Percentiles rank a stretch among this genome's conserved stretches.
Conservation (phyloP, 2,329 filamentous ascomycete species). For the Coccinonectria pachysandricola region DNA sequence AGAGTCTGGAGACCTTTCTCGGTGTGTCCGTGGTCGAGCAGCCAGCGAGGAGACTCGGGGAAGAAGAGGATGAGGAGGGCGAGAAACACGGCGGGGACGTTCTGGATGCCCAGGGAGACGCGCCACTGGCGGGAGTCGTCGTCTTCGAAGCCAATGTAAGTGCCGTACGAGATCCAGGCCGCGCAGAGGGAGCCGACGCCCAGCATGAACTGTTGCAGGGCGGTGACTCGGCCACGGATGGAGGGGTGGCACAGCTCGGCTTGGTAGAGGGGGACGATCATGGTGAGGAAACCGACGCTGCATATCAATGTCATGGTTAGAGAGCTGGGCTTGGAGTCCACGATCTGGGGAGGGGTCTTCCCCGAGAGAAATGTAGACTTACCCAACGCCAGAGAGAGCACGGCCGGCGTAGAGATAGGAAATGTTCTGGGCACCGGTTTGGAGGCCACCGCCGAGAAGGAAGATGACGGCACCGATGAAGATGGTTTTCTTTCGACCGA, state of each 20-base stretch:
- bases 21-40: slow-evolving; percentile 59
- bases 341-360: no score
- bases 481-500: slow-evolving; percentile 65
- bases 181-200: slow-evolving; percentile 65
- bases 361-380: no score
- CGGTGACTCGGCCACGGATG: slow-evolving; percentile 66
- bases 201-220: slow-evolving; percentile 74
- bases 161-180: slow-evolving; percentile 60
- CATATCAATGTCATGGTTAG: neutral
- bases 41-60: slow-evolving; percentile 64
- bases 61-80: slow-evolving; percentile 57
- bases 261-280: slow-evolving; percentile 54
- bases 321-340: no score
- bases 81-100: slow-evolving; percentile 54
- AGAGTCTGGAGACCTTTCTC: slow-evolving; percentile 58
- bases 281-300: slow-evolving; percentile 34
- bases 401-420: slow-evolving; percentile 61
- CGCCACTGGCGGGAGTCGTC: slow-evolving; percentile 25
- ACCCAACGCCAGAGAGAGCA: slow-evolving; percentile 54
- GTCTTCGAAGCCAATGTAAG: slow-evolving; percentile 20
- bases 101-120: slow-evolving; percentile 53
- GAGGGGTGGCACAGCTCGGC: slow-evolving; percentile 69
- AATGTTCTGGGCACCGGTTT: slow-evolving; percentile 53
- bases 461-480: slow-evolving; percentile 61
- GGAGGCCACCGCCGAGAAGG: slow-evolving; percentile 59